Base-by-base conservation (phyloP, 176 grass and related monocot species). In the Lolium multiflorum region DNA sequence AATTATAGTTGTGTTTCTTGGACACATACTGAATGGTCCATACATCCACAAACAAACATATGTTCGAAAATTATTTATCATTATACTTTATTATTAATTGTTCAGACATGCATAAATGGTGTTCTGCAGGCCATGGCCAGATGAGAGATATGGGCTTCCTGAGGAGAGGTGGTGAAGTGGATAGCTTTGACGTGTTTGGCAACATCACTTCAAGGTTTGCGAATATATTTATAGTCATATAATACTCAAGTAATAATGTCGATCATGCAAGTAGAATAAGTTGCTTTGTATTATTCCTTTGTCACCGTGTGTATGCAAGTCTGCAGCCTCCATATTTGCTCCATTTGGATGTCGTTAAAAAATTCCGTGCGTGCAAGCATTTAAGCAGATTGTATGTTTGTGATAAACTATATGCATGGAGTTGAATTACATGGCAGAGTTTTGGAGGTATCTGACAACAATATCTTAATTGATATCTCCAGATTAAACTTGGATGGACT, bases 91-190 rank as follows among this genome's bases (percentile, higher is more conserved):
- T 67, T 50, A 83, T 87, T 58, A 59, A 64, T 43, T 76, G 59
- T 22, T 51, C 31, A 41, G 68, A 76, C 76, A 75, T 47, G 28
- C 74, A 43, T 80, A 54, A 73, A 80, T 88, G 72, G 48, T 76
- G 55, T 81, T 24, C 52, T 77, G 52, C 86, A 91, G 89, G 89
- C 21, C 86, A 88, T 85, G 71, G 79, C 12, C 69, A 85, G 28
- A 88, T 85, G 51, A 91, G 70, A 70, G 82, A 88, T 22, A 91
- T 85, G 82, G 44, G 85, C 52, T 91, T 91, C 76, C 77, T 88
- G 52, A 68, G 78, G 71, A 88, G 82, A 61, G 63, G 17, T 61
- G 64, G 50, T 70, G 76, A 69, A 84, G 0, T 85, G 43, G 64
- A 88, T 71, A 60, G 52, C 21, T 88, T 88, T 70, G 77, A 84